phyloP scores from a whole-genome alignment of 306 rosid species.

The Fragaria nilgerrensis region DNA sequence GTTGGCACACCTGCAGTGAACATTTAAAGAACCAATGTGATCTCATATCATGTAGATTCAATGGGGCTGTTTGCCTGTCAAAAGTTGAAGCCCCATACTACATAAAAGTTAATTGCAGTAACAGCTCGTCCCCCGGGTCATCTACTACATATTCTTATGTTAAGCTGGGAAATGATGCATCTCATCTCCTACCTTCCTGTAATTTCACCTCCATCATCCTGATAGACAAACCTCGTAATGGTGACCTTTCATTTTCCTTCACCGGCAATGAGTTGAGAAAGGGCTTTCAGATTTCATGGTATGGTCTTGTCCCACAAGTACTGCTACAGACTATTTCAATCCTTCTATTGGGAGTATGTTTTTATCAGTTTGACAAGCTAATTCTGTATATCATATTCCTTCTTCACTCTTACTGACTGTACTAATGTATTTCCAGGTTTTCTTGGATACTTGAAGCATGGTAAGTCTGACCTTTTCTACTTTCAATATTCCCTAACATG shows the following conservation, averaged over 20 bases:
- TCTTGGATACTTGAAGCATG: rapidly evolving
- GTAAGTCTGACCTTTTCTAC: not conserved
- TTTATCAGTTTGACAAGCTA: not conserved
- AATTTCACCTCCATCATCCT: not conserved
- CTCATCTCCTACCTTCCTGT: not conserved
- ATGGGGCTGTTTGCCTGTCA: not conserved
- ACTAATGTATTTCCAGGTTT: not conserved
- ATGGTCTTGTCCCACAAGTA: rapidly evolving
- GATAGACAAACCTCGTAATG: not conserved
- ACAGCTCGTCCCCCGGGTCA: not conserved
- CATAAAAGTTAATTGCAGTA: not conserved
- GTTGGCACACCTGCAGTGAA: slow-evolving; percentile 59
- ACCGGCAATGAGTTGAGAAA: not conserved
- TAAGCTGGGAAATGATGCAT: not conserved
- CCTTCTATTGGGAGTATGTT: slow-evolving; percentile 4
- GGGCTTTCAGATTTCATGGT: not conserved
- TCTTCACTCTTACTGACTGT: not conserved
- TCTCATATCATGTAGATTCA: slow-evolving; percentile 13
- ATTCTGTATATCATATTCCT: not conserved
- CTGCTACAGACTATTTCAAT: not conserved
- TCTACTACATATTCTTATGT: slow-evolving; percentile 7
- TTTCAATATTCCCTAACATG: not conserved
- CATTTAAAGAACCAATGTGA: slow-evolving; percentile 18
- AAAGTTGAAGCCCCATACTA: not conserved
- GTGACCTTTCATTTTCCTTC: not conserved